Evolutionary conservation across 768 basidiomycete species (phyloP).

Genomic region (Sporobolomyces pararoseus): DNA sequence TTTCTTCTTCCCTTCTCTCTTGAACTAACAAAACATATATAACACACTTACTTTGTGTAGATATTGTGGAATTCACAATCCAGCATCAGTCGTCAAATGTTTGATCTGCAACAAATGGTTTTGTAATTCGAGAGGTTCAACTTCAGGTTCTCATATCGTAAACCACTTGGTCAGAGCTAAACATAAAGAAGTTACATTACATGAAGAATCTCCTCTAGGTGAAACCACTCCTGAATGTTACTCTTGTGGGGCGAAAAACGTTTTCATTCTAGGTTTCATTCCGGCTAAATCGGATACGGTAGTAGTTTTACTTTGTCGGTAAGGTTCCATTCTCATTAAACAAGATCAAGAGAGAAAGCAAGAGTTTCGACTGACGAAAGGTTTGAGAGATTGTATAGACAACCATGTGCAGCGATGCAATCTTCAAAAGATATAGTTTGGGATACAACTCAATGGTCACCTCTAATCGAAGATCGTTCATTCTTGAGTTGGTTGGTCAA

Average conservation of each 20-base stretch:
- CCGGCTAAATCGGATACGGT: slow-evolving; percentile 99
- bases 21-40: no score
- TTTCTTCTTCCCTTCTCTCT: neutral
- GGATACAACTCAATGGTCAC: slow-evolving; percentile 97
- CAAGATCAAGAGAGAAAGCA: neutral
- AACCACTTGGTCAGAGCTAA: slow-evolving; percentile 98
- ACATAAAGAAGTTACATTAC: slow-evolving; percentile 96
- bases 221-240: slow-evolving; percentile 99
- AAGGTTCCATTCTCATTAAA: slow-evolving; percentile 47
- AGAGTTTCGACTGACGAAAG: no score
- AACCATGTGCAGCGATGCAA: slow-evolving; percentile 92
- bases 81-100: slow-evolving; percentile 94
- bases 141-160: slow-evolving; percentile 90
- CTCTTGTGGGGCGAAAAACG: slow-evolving; percentile 98
- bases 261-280: slow-evolving; percentile 98
- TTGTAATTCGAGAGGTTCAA: slow-evolving; percentile 96
- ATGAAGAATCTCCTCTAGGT: slow-evolving; percentile 89
- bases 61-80: slow-evolving; percentile 97
- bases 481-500: slow-evolving; percentile 99
- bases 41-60: slow-evolving; percentile 51
- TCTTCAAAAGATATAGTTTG: slow-evolving; percentile 92
- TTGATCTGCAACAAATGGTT: slow-evolving; percentile 92
- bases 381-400: slow-evolving; percentile 51
- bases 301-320: slow-evolving; percentile 94
- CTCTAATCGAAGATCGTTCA: slow-evolving; percentile 94